Percentiles rank a stretch among this genome's conserved stretches.
phyloP scores from a whole-genome alignment of 2,329 filamentous ascomycete species.

The Sclerotinia trifoliorum region DNA sequence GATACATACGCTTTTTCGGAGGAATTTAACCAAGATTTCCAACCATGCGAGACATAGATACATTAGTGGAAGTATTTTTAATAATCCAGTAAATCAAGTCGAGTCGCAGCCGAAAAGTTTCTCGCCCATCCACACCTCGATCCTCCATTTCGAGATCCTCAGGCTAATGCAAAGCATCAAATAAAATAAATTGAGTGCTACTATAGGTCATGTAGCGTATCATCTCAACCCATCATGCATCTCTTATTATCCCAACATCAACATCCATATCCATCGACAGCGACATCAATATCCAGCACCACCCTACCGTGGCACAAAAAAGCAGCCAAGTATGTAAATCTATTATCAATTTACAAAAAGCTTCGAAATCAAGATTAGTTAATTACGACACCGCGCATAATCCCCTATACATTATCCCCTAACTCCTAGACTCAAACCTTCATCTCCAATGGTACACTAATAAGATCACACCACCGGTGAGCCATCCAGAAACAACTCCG shows the following conservation, averaged over 20 bases:
- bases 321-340: neutral
- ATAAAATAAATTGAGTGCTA: neutral
- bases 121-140: neutral
- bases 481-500: neutral
- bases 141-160: neutral
- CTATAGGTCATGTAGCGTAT: conserved; percentile 1
- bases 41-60: conserved; percentile 8
- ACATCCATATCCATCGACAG: too few relatives aligned
- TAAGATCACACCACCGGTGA: neutral
- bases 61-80: neutral
- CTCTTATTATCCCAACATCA: neutral
- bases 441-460: neutral
- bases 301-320: neutral
- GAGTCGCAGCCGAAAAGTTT: neutral
- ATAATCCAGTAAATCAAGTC: neutral
- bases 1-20: conserved; percentile 15
- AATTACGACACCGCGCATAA: conserved; percentile 1
- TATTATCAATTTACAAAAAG: conserved; percentile 2
- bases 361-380: neutral
- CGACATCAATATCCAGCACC: too few relatives aligned
- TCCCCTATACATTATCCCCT: neutral
- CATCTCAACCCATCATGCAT: neutral
- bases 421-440: neutral
- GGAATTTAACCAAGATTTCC: conserved; percentile 21
- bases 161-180: conserved; percentile 14